A percentile compares a stretch with the other conserved stretches of the same genome.
These are phyloP conservation scores for Amanita subjunquillea DNA, from an alignment of 768 basidiomycete genomes.

Conservation along the genomic window DNA sequence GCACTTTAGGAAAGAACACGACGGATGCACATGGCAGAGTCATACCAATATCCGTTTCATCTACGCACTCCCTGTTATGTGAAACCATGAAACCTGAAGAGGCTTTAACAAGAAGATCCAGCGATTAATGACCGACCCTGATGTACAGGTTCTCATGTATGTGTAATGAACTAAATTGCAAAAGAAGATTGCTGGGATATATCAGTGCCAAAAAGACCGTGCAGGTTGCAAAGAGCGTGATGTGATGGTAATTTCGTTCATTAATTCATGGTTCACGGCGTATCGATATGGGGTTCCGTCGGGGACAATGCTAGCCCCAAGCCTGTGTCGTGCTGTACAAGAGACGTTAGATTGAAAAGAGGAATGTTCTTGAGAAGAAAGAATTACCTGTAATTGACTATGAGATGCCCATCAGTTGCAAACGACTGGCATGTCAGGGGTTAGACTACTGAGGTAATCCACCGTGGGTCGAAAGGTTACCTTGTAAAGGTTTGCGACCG, in stretches of 20 bases:
- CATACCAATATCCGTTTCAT: not conserved
- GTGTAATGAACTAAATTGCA: not conserved
- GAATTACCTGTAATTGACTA: constrained; percentile 79
- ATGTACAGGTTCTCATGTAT: not conserved
- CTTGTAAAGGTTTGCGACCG: constrained; percentile 69
- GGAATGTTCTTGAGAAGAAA: not conserved
- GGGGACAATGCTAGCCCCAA: constrained; percentile 24
- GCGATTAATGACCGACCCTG: constrained; percentile 3
- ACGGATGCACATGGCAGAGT: not conserved
- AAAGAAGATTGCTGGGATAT: not conserved
- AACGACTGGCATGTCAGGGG: constrained; percentile 45
- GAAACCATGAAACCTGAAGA: not conserved
- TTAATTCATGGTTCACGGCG: not conserved
- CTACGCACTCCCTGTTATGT: not conserved
- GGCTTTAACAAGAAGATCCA: not conserved
- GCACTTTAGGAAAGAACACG: not conserved
- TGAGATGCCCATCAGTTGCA: constrained; percentile 79
- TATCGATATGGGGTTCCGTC: not conserved
- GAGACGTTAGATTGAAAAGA: not conserved
- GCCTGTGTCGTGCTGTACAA: constrained; percentile 29
- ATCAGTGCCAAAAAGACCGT: not conserved
- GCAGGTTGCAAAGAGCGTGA: not conserved
- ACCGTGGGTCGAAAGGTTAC: constrained; percentile 18
- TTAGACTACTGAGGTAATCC: not conserved
- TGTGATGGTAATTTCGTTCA: not conserved